Evolutionary conservation across 495 filamentous ascomycete genomes (phyloP), one percentile per base, ranked within the genome.

Genomic region (Emericellopsis terricola): DNA sequence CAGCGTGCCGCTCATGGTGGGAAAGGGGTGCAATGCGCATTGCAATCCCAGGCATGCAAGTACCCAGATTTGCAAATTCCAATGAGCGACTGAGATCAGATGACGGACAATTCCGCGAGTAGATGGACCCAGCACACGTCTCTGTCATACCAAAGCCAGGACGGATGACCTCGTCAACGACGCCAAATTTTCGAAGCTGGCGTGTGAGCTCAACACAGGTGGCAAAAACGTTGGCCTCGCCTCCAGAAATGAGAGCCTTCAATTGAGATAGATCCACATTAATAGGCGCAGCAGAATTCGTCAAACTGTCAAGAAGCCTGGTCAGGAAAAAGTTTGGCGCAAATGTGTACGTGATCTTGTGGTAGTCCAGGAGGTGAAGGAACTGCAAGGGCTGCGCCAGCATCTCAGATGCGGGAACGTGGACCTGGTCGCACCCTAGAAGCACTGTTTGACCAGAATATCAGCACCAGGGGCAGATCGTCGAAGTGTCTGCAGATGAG

Each of bases 71-170:
- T 1, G 62, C 46, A 20, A 63, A 50, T 7, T 44, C 48, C 3
- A 26, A 36, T 5, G 31, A 29, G 5, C 36, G 19, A 6, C 15
- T 14, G 1, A 48, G 11, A 16, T 69, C 64, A 31, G 53, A 56
- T 3, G 10, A 26, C 0, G 59, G 59, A 19, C 48, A 62, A 4
- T 43, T 5, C 1, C 11, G 14, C 30, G 52, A 62, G 53, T 44
- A 56, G 29, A 65, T 71, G 10, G 39, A 32, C 1, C 65, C 60
- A 3, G 60, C 60, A 35, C 64, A 69, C 0, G 66, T 70, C 42
- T 72, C 68, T 1, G 68, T 71, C 68, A 71, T 69, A 13, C 68
- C 65, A 26, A 70, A 71, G 0, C 50, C 54, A 1, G 68, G 55
- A 1, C 34, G 38, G 23, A 76, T 48, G 4, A 68, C 52, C 28